Base-by-base conservation (phyloP, 2,329 filamentous ascomycete genomes). In the Chrysosporium queenslandicum region DNA sequence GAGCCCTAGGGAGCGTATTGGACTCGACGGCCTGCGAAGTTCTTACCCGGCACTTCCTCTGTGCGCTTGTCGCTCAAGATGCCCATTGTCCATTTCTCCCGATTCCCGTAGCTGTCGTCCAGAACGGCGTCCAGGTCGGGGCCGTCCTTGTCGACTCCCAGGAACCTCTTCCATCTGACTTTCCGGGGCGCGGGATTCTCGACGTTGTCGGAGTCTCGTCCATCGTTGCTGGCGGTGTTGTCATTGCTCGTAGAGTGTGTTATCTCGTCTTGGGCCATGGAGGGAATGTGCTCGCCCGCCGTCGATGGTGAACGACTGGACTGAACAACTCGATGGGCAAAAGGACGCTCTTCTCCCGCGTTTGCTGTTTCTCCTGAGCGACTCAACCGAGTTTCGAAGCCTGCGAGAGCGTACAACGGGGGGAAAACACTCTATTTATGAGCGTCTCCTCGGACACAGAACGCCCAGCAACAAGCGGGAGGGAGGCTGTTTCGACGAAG, bases 1-100 rank as follows among this genome's bases (percentile, higher is more conserved):
- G n/a, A 12, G 21, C 27, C 9, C 8, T n/a, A n/a, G n/a, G n/a
- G n/a, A n/a, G n/a, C 32, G 46, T 6, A 12, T 3, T 4, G 18
- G 7, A 37, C 2, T 2, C 12, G 12, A 30, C 18, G n/a, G 7
- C 20, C 6, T 11, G 4, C n/a, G 25, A 37, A 20, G n/a, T 36
- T 3, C 77, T 57, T 71, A 89, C 87, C 87, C 59, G 90, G 90
- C 11, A 95, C 89, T 69, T 94, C 86, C 57, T 92, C 85, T 0
- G 89, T 95, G 53, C 83, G 68, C 45, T 73, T 79, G 61, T 92
- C 87, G 62, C 88, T 90, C 57, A 95, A 68, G 23, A 96, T 86
- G n/a, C 90, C 89, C 71, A 94, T 63, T 14, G 73, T 80, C 70
- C 77, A 79, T 63, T 70, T 78, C 25, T 65, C 61, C 40, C 59